Percentiles rank a stretch among this genome's conserved stretches.
These are phyloP conservation scores for Coniochaeta prunicola DNA, from an alignment of 2,329 filamentous ascomycete species.

Conservation along the genomic window DNA sequence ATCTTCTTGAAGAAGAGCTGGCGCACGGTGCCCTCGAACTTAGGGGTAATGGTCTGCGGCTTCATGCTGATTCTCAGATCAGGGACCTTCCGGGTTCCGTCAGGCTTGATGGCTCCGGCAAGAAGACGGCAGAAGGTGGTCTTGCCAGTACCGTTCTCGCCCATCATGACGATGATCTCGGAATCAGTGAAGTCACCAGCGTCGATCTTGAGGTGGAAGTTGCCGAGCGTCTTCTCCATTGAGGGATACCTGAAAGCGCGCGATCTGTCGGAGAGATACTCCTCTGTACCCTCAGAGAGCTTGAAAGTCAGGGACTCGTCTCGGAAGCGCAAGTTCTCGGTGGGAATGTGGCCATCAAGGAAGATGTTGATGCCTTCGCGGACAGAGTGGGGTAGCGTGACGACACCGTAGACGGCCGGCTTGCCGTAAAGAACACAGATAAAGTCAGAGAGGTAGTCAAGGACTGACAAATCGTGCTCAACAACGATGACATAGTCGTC, in stretches of 20 bases:
- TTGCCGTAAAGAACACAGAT: conserved; percentile 95
- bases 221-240: conserved; percentile 89
- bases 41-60: conserved; percentile 98
- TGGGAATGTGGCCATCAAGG: conserved; percentile 95
- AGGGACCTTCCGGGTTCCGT: conserved; percentile 69
- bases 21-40: conserved; percentile 93
- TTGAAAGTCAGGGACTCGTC: conserved; percentile 96
- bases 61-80: conserved; percentile 99
- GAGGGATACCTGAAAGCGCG: conserved; percentile 80
- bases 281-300: conserved; percentile 81
- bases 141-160: conserved; percentile 98
- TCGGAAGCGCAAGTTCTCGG: conserved; percentile 96
- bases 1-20: conserved; percentile 99
- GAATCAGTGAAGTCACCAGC: conserved; percentile 89
- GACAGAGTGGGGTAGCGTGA: conserved; percentile 90
- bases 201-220: conserved; percentile 79
- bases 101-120: conserved; percentile 87
- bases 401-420: conserved; percentile 94
- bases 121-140: conserved; percentile 97
- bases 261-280: conserved; percentile 76
- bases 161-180: conserved; percentile 99
- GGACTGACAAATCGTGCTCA: conserved; percentile 96
- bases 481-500: conserved; percentile 98
- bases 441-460: conserved; percentile 98
- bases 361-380: conserved; percentile 98